Evolutionary conservation across 2,329 filamentous ascomycete species (phyloP), one percentile per base, ranked within the genome.

Genomic region (Diaporthe eres): DNA sequence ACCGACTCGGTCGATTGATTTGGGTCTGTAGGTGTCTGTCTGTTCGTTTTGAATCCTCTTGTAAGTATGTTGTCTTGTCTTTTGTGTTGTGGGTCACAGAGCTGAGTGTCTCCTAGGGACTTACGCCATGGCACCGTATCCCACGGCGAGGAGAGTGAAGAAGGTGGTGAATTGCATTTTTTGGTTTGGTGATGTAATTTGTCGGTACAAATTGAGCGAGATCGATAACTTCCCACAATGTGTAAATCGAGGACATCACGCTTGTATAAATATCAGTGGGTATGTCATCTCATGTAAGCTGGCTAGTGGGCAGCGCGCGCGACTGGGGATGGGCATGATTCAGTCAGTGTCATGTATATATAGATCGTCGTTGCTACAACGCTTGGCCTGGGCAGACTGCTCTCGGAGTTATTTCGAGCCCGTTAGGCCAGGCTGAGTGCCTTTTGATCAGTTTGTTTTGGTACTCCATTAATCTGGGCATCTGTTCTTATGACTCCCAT

Each of bases 321-420:
- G 17, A 42, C 34, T 42, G 22, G 49, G 47, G 49, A 28, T n/a
- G 34, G 34, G 34, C 65, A 70, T 70, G 65, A 70, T 55, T 70
- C 65, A 70, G 47, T 49, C 22, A 8, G 65, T 70, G n/a, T 70
- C 49, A 70, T 12, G 65, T 55, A 70, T 42, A 70, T 55, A 70
- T 70, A 70, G 65, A 55, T 55, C 49, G 15, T 42, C 49, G n/a
- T 55, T n/a, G 31, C 10, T 25, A 53, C 22, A 68, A 68, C 12
- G 47, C 65, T 70, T 55, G 49, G 65, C 49, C n/a, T 37, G 37
- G 34, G 49, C 47, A 39, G 31, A 68, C 65, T 42, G 19, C 44
- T 42, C 10, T 39, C 49, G 65, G 65, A 47, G 13, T 55, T 55
- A 28, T 55, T 55, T 70, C 4, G 34, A 70, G 31, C n/a, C 49